Evolutionary conservation across 495 filamentous ascomycete species (phyloP).

Genomic region (Amniculicola lignicola): DNA sequence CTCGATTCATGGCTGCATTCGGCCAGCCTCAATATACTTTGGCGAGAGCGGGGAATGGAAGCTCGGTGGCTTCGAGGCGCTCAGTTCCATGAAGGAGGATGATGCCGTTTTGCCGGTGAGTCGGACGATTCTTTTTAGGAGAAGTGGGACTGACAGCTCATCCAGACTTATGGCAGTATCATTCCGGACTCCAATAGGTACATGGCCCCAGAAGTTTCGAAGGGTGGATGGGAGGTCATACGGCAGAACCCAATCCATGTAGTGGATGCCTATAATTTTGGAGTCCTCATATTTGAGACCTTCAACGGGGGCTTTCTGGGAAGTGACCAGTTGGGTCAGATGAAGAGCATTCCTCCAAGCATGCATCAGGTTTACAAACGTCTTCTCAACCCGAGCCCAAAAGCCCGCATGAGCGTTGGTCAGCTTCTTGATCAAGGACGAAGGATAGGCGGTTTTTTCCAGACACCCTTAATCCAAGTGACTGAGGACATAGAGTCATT

Average conservation of each 20-base stretch:
- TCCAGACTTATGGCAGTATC: conserved; percentile 76
- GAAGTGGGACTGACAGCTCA: conserved; percentile 13
- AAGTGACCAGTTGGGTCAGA: conserved; percentile 72
- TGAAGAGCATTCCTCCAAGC: conserved; percentile 77
- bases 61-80: conserved; percentile 83
- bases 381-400: conserved; percentile 82
- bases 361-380: conserved; percentile 91
- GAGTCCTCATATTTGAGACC: conserved; percentile 78
- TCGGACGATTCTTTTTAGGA: conserved; percentile 9
- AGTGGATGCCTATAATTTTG: conserved; percentile 83
- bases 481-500: conserved; percentile 90
- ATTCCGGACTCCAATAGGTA: conserved; percentile 79
- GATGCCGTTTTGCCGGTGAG: conserved; percentile 85
- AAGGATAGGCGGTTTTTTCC: conserved; percentile 81
- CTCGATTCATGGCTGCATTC: conserved; percentile 82
- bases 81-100: conserved; percentile 94
- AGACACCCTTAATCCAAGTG: conserved; percentile 84
- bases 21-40: conserved; percentile 80
- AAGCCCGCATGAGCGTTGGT: conserved; percentile 74
- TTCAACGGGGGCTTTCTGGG: conserved; percentile 79
- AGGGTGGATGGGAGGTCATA: conserved; percentile 81
- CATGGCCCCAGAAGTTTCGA: conserved; percentile 80
- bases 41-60: conserved; percentile 98
- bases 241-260: conserved; percentile 79
- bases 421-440: conserved; percentile 89